These are phyloP conservation scores for Cercospora citrullina DNA, from an alignment of 2,329 filamentous ascomycete species.

Conservation along the genomic window DNA sequence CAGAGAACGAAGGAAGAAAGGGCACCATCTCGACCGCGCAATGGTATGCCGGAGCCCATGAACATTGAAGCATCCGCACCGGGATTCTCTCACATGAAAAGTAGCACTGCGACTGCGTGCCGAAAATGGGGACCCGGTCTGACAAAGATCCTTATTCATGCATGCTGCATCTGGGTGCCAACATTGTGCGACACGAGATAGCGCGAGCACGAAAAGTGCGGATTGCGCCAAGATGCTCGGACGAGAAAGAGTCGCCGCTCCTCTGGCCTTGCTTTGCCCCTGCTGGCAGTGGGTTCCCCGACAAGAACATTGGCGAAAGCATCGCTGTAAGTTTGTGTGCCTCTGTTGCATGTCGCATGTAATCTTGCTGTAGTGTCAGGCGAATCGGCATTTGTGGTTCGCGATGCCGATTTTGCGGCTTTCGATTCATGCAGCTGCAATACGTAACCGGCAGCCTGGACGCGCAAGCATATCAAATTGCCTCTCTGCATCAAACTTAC, in stretches of 20 bases:
- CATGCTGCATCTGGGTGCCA: neutral
- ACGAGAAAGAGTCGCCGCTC: neutral
- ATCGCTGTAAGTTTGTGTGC: neutral
- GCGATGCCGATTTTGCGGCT: conserved; percentile 6
- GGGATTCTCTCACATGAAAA: neutral
- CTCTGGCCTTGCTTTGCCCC: neutral
- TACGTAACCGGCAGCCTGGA: neutral
- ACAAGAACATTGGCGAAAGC: neutral
- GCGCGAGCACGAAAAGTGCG: neutral
- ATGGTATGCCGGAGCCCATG: neutral
- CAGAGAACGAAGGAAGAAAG: neutral
- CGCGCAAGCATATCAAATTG: neutral
- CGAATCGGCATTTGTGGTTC: conserved; percentile 1
- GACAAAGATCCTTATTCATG: neutral
- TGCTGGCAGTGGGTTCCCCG: neutral
- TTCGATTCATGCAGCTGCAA: conserved; percentile 2
- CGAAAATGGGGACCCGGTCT: conserved; percentile 12
- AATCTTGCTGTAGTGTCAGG: neutral
- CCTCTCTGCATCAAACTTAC: neutral
- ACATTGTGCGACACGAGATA: conserved; percentile 7
- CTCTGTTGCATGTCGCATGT: neutral
- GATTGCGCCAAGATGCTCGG: neutral
- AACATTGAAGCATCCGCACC: neutral
- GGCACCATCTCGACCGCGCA: too few relatives aligned
- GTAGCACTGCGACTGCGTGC: neutral